These are phyloP conservation scores for Neodidymelliopsis sp. DNA, from an alignment of 2,329 filamentous ascomycete genomes.

Conservation along the genomic window DNA sequence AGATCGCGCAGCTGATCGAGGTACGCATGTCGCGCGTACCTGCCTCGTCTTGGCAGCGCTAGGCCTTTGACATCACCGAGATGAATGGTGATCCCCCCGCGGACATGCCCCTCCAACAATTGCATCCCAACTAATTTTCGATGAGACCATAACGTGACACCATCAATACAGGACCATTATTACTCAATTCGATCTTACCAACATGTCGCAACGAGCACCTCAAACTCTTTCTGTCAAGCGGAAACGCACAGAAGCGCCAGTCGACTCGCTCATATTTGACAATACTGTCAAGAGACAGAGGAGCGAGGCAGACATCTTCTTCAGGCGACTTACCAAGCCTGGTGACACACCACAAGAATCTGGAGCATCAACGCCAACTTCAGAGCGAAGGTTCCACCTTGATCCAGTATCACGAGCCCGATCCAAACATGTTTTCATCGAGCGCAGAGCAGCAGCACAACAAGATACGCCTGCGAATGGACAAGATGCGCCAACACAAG, in stretches of 20 bases:
- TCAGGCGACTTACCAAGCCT: constrained; percentile 36
- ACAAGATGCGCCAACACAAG: constrained; percentile 8
- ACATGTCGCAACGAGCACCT: constrained; percentile 28
- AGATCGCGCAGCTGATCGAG: constrained; percentile 10
- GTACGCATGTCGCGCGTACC: constrained; percentile 8
- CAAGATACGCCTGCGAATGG: constrained; percentile 4
- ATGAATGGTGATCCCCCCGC: constrained; percentile 14
- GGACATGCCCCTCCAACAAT: constrained; percentile 14
- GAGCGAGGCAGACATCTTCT: constrained; percentile 25
- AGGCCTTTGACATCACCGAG: constrained; percentile 14
- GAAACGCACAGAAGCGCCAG: constrained; percentile 63
- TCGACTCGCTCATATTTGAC: constrained; percentile 57
- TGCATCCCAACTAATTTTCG: neutral
- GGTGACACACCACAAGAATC: constrained; percentile 18
- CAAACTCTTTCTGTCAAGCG: constrained; percentile 58
- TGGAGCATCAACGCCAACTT: constrained; percentile 27
- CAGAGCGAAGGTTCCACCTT: constrained; percentile 36
- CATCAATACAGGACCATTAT: neutral
- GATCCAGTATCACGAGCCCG: constrained; percentile 25
- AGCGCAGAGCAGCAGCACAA: constrained; percentile 19
- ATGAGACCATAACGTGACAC: neutral
- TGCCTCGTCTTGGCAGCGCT: constrained; percentile 12
- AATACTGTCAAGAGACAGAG: constrained; percentile 32
- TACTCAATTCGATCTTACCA: neutral
- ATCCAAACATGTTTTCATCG: constrained; percentile 32